A percentile compares a stretch with the other conserved stretches of the same genome.
phyloP scores from a whole-genome alignment of 78 protist genomes.

The Dictyostelium purpureum region DNA sequence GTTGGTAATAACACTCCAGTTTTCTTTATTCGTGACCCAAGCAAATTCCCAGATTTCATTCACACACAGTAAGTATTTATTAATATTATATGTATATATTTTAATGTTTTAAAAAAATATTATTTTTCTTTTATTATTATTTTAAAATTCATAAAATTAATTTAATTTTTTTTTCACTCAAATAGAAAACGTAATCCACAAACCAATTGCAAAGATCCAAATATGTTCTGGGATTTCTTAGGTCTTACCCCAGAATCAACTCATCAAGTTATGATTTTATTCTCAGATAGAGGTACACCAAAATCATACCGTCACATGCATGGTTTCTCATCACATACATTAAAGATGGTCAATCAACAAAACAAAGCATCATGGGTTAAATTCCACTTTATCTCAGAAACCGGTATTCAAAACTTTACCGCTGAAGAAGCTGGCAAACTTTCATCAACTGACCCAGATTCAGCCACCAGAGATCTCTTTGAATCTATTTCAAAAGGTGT shows the following conservation, averaged over 20 bases:
- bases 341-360: slow-evolving; percentile 76
- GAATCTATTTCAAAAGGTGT: slow-evolving; percentile 85
- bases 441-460: slow-evolving; percentile 82
- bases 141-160: too few relatives aligned
- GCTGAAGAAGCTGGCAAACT: slow-evolving; percentile 85
- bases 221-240: slow-evolving; percentile 87
- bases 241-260: slow-evolving; percentile 88
- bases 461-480: slow-evolving; percentile 84
- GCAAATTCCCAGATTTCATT: slow-evolving; percentile 86
- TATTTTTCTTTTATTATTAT: too few relatives aligned
- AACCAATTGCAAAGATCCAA: slow-evolving; percentile 76
- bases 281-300: slow-evolving; percentile 89
- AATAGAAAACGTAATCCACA: slow-evolving; percentile 86
- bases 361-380: slow-evolving; percentile 80
- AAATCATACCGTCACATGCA: slow-evolving; percentile 84
- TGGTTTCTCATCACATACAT: slow-evolving; percentile 88
- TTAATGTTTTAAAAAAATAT: too few relatives aligned
- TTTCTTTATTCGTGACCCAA: slow-evolving; percentile 89
- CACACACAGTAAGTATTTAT: slow-evolving; percentile 81
- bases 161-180: not conserved
- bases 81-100: too few relatives aligned
- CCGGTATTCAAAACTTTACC: slow-evolving; percentile 71
- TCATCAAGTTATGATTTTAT: slow-evolving; percentile 85
- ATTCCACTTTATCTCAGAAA: slow-evolving; percentile 82
- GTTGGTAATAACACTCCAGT: slow-evolving; percentile 90